Percentiles rank a stretch among this genome's conserved stretches.
Conservation (phyloP, 768 basidiomycete species). For the Mrakia gelida region DNA sequence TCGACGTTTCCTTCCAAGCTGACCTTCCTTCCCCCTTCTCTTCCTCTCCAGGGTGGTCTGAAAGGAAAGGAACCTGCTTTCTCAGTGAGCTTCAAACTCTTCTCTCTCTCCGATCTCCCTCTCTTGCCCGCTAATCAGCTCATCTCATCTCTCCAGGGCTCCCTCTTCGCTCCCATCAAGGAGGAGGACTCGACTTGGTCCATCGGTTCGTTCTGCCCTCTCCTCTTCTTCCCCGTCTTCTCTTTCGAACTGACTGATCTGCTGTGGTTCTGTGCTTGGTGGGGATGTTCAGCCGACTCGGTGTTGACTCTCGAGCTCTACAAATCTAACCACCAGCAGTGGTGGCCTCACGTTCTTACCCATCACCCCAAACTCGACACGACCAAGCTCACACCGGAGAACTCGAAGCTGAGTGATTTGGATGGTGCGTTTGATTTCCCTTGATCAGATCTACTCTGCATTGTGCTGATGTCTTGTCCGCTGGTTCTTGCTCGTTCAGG, state of each 20-base stretch:
- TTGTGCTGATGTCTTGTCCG: too few species aligned
- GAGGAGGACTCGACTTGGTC: slow-evolving; percentile 98
- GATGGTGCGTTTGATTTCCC: slow-evolving; percentile 63
- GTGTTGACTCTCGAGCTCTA: slow-evolving; percentile 71
- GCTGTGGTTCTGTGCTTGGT: too few species aligned
- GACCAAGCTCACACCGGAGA: slow-evolving; percentile 87
- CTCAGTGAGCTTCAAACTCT: slow-evolving; percentile 8
- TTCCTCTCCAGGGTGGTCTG: slow-evolving; percentile 46
- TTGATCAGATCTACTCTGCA: too few species aligned
- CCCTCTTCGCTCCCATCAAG: slow-evolving; percentile 88
- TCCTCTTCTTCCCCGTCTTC: background rate
- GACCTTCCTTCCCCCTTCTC: background rate
- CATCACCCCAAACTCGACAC: slow-evolving; percentile 97
- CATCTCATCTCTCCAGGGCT: slow-evolving; percentile 54
- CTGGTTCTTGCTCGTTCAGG: slow-evolving; percentile 1
- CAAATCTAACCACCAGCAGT: slow-evolving; percentile 79
- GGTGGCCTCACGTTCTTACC: slow-evolving; percentile 96
- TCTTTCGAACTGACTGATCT: slow-evolving; percentile 35
- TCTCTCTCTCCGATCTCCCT: background rate
- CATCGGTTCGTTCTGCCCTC: slow-evolving; percentile 50
- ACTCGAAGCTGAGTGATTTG: slow-evolving; percentile 91
- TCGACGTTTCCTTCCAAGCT: background rate
- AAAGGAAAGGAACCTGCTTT: slow-evolving; percentile 83
- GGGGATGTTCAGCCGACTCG: slow-evolving; percentile 73
- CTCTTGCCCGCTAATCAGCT: too few species aligned